Conservation (phyloP, 2,329 filamentous ascomycete species). For the Clarireedia hainanense region DNA sequence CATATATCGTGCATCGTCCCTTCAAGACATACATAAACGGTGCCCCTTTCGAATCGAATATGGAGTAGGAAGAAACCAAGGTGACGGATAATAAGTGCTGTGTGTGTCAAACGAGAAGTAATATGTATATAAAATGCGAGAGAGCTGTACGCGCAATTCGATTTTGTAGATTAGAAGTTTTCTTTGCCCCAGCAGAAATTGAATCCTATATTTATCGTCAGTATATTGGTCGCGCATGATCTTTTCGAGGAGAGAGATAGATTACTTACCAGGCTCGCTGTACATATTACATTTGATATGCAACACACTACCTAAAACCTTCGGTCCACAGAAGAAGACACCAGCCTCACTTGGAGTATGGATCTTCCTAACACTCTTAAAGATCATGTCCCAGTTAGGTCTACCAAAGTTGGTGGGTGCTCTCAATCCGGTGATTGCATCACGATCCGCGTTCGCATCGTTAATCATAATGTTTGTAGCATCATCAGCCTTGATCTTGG, state of each 20-base stretch:
- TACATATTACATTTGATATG: constrained; percentile 86
- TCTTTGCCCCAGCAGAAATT: constrained; percentile 39
- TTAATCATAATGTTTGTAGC: constrained; percentile 92
- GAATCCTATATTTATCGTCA: constrained; percentile 21
- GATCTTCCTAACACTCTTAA: constrained; percentile 73
- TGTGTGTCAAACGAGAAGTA: background rate
- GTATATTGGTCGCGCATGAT: background rate
- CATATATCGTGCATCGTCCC: background rate
- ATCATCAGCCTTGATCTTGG: constrained; percentile 78
- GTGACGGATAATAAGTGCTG: background rate
- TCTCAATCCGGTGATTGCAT: constrained; percentile 74
- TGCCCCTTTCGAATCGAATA: background rate
- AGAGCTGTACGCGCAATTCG: no score
- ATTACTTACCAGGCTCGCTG: constrained; percentile 66
- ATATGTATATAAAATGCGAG: background rate
- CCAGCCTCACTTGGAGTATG: constrained; percentile 65
- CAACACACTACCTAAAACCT: constrained; percentile 65
- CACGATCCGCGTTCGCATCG: constrained; percentile 74
- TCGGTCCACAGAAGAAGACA: constrained; percentile 82
- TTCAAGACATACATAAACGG: background rate
- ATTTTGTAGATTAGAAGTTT: constrained; percentile 36
- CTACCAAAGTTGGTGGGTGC: constrained; percentile 80
- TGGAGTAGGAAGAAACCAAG: background rate
- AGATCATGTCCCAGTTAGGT: constrained; percentile 88
- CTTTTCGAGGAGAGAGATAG: constrained; percentile 6